Percentiles rank a stretch among this genome's conserved stretches.
Evolutionary conservation across 257 asterid species (phyloP).

Genomic region (Jasminum sambac): DNA sequence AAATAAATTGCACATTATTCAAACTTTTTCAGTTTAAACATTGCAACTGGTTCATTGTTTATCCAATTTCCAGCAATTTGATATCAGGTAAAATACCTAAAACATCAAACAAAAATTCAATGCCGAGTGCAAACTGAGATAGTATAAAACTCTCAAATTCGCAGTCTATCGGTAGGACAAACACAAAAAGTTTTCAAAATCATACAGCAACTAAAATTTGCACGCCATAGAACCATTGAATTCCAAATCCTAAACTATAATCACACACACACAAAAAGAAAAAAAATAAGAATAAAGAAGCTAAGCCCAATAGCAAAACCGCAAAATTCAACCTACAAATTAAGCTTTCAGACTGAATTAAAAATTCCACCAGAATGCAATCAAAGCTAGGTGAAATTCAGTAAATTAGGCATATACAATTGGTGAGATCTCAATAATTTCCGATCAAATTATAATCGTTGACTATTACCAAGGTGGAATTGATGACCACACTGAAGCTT

Average conservation of each 20-base stretch:
- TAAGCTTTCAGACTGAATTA: not conserved
- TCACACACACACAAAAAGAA: not conserved
- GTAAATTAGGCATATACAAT: not conserved
- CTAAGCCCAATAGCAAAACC: not conserved
- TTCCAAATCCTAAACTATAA: conserved; percentile 17
- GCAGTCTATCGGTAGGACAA: not conserved
- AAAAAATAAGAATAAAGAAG: conserved; percentile 4
- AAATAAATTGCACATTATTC: not conserved
- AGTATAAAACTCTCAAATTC: conserved; percentile 2
- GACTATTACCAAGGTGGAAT: conserved; percentile 89
- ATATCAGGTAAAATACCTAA: not conserved
- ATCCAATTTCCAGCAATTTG: not conserved
- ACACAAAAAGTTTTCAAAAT: conserved; percentile 5
- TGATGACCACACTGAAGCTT: conserved; percentile 95
- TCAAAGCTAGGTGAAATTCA: not conserved
- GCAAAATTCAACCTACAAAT: not conserved
- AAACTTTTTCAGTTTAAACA: not conserved
- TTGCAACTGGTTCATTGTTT: not conserved
- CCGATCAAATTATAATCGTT: not conserved
- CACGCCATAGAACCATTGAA: conserved; percentile 1
- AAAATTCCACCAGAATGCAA: not conserved
- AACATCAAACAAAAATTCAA: not conserved
- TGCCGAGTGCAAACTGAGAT: not conserved
- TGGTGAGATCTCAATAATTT: conserved; percentile 12
- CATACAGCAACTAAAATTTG: not conserved